Conservation (phyloP, 768 basidiomycete species). For the Pulveroboletus sp. region DNA sequence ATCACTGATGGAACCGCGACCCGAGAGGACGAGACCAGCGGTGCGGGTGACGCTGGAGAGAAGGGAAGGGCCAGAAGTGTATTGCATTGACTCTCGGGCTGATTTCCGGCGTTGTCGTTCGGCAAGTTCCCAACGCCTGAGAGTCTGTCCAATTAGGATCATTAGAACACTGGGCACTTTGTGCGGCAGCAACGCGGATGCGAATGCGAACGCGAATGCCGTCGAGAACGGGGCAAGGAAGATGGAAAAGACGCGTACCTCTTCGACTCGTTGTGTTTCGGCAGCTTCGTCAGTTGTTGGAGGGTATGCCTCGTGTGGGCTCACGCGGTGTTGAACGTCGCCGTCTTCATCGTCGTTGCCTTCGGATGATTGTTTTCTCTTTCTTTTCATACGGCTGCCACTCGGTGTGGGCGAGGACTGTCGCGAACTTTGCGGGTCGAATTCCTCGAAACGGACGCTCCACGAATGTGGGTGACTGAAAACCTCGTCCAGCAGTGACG, state of each 20-base stretch:
- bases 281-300: slow-evolving; percentile 63
- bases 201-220: background rate
- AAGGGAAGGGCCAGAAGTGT: slow-evolving; percentile 39
- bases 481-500: slow-evolving; percentile 44
- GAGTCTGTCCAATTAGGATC: slow-evolving; percentile 47
- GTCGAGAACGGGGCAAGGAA: background rate
- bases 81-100: slow-evolving; percentile 53
- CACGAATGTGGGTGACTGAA: slow-evolving; percentile 35
- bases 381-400: slow-evolving; percentile 18
- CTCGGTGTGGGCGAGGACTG: slow-evolving; percentile 10
- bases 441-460: slow-evolving; percentile 29
- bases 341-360: slow-evolving; percentile 25
- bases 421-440: slow-evolving; percentile 20
- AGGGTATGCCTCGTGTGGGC: slow-evolving; percentile 46
- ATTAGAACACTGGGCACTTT: slow-evolving; percentile 1
- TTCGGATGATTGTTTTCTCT: slow-evolving; percentile 31
- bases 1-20: slow-evolving; percentile 32
- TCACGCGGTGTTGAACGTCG: slow-evolving; percentile 17
- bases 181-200: background rate
- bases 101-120: slow-evolving; percentile 75
- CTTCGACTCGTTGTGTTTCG: slow-evolving; percentile 68
- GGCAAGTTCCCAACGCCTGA: slow-evolving; percentile 74
- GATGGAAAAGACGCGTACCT: slow-evolving; percentile 44
- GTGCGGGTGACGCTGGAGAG: slow-evolving; percentile 56
- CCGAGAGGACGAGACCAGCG: slow-evolving; percentile 57